Evolutionary conservation across 306 rosid species (phyloP).

Genomic region (Canavalia gladiata): DNA sequence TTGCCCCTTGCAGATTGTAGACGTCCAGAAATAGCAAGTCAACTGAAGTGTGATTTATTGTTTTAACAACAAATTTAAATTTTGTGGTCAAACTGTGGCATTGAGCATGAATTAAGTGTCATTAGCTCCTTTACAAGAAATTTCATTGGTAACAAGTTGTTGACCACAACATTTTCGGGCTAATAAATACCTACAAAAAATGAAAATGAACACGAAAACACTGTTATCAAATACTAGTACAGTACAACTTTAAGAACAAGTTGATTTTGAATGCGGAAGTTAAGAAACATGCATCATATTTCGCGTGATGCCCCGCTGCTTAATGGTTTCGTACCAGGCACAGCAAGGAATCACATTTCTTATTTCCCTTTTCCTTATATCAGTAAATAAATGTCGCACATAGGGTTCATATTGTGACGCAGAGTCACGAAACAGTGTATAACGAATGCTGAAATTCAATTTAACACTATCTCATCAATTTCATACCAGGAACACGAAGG

Average conservation of each 20-base stretch:
- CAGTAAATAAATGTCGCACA: neutral
- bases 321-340: too few relatives aligned
- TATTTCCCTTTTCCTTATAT: too few relatives aligned
- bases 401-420: neutral
- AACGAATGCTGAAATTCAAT: too few relatives aligned
- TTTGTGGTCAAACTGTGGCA: neutral
- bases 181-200: too few relatives aligned
- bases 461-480: too few relatives aligned
- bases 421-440: too few relatives aligned
- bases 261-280: neutral
- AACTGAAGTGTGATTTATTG: neutral
- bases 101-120: neutral
- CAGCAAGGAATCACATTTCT: too few relatives aligned
- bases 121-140: too few relatives aligned
- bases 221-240: neutral
- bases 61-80: neutral
- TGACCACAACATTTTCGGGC: neutral
- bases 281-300: neutral
- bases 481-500: too few relatives aligned
- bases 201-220: too few relatives aligned
- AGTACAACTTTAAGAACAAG: neutral
- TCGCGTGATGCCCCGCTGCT: neutral
- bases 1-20: neutral
- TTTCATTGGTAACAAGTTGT: too few relatives aligned
- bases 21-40: neutral